Evolutionary conservation across 805 yeast genomes (phyloP).

Genomic region (Metschnikowia gelsemii): DNA sequence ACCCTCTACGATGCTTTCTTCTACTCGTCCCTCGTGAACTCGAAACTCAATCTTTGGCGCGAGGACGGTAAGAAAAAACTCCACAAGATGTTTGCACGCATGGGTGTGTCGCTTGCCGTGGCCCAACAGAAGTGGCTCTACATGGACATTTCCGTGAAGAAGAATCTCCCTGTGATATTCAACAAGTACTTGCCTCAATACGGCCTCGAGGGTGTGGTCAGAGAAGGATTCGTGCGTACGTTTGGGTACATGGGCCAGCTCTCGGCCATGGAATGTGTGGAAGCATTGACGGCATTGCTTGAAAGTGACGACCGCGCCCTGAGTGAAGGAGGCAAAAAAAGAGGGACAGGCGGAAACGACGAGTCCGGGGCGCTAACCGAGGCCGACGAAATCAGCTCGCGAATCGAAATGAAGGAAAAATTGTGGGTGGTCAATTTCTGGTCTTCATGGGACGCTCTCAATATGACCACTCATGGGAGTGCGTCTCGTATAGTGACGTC

Average conservation of each 20-base stretch:
- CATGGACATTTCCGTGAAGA: slow-evolving; percentile 77
- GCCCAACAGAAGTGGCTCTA: slow-evolving; percentile 93
- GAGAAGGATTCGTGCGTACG: slow-evolving; percentile 83
- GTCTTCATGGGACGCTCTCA: slow-evolving; percentile 58
- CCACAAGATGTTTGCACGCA: slow-evolving; percentile 89
- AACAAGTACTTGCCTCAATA: slow-evolving; percentile 67
- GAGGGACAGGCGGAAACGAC: slow-evolving; percentile 5
- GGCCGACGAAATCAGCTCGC: slow-evolving; percentile 26
- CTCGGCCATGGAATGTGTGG: slow-evolving; percentile 92
- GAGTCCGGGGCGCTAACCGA: slow-evolving; percentile 15
- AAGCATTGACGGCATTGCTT: slow-evolving; percentile 78
- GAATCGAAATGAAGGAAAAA: slow-evolving; percentile 48
- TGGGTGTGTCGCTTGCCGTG: slow-evolving; percentile 89
- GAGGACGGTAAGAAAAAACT: slow-evolving; percentile 85
- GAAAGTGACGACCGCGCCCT: slow-evolving; percentile 43
- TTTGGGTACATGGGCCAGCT: slow-evolving; percentile 86
- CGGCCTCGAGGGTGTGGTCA: slow-evolving; percentile 77
- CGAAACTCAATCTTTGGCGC: slow-evolving; percentile 84
- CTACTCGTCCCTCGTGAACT: slow-evolving; percentile 88
- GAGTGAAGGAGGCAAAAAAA: slow-evolving; percentile 23
- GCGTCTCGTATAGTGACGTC: slow-evolving; percentile 19
- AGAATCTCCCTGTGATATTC: slow-evolving; percentile 67
- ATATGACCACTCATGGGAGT: slow-evolving; percentile 26
- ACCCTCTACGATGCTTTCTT: slow-evolving; percentile 85
- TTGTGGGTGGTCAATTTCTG: slow-evolving; percentile 73